These are phyloP conservation scores for Adenanthera pavonina DNA, from an alignment of 306 rosid genomes.

Conservation along the genomic window DNA sequence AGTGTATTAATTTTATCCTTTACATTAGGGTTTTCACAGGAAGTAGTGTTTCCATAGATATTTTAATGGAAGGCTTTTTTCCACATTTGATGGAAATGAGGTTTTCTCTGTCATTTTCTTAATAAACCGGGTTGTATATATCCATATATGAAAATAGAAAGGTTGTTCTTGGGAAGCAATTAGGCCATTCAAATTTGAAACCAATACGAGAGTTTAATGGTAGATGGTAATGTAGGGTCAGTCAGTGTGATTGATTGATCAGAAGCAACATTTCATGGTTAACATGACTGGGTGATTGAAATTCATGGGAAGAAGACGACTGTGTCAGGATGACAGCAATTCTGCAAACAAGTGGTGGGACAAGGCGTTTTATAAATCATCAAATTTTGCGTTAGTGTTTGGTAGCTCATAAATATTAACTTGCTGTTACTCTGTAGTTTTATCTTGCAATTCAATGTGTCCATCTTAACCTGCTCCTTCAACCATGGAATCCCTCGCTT, in stretches of 20 bases:
- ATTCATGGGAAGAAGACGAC: conserved; percentile 30
- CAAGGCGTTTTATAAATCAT: conserved; percentile 29
- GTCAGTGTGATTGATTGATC: neutral
- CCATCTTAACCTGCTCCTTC: conserved; percentile 38
- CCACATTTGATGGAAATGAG: too few relatives aligned
- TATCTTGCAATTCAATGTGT: conserved; percentile 37
- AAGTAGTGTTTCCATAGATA: too few relatives aligned
- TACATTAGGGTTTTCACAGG: too few relatives aligned
- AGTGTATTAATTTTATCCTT: too few relatives aligned
- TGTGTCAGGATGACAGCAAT: conserved; percentile 33
- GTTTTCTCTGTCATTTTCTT: too few relatives aligned
- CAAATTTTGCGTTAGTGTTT: conserved; percentile 36
- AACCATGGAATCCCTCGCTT: conserved; percentile 36
- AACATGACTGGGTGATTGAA: conserved; percentile 28
- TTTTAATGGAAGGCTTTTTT: too few relatives aligned
- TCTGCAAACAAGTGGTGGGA: conserved; percentile 42
- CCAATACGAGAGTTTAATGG: neutral
- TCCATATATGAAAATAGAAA: neutral
- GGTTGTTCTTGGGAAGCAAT: neutral
- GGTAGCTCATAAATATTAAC: conserved; percentile 32
- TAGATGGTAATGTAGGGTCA: neutral
- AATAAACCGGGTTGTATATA: too few relatives aligned
- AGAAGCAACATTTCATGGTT: conserved; percentile 22
- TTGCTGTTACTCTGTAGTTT: conserved; percentile 21
- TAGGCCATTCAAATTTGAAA: neutral